phyloP scores from a whole-genome alignment of 2,329 filamentous ascomycete genomes.

The Thermomyces lanuginosus region DNA sequence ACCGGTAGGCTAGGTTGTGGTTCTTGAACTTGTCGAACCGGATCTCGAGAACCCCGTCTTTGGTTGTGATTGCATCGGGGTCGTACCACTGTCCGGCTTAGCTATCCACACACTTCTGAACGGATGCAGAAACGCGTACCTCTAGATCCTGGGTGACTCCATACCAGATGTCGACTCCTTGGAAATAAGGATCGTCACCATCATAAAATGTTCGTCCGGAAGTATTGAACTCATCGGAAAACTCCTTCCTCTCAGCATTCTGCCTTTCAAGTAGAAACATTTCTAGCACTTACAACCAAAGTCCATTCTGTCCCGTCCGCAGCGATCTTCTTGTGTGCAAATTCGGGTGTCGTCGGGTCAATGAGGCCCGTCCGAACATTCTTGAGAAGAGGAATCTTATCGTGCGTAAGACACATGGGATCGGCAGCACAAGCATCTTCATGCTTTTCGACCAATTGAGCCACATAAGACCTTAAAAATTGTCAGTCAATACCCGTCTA shows the following conservation, averaged over 20 bases:
- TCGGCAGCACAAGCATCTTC: conserved; percentile 20
- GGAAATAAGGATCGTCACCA: conserved; percentile 52
- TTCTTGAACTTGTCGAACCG: conserved; percentile 49
- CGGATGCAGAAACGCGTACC: conserved; percentile 23
- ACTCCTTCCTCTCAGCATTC: conserved; percentile 22
- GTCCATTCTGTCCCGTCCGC: conserved; percentile 45
- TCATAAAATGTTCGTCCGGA: conserved; percentile 54
- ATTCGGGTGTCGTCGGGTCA: conserved; percentile 50
- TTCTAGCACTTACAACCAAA: conserved; percentile 36
- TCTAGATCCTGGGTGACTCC: conserved; percentile 54
- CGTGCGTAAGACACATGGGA: conserved; percentile 35
- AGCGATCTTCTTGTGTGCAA: conserved; percentile 39
- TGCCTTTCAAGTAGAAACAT: neutral
- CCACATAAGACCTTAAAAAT: conserved; percentile 39
- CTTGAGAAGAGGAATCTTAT: conserved; percentile 36
- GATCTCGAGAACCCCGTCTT: conserved; percentile 45
- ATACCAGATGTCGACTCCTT: conserved; percentile 55
- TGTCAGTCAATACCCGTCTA: conserved; percentile 3
- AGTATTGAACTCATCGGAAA: conserved; percentile 56
- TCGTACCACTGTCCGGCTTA: conserved; percentile 44
- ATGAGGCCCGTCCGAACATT: conserved; percentile 47
- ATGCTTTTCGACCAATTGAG: conserved; percentile 23
- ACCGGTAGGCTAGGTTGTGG: conserved; percentile 50
- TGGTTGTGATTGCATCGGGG: conserved; percentile 48
- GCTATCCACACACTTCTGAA: neutral